These are phyloP conservation scores for Zygoascus biomembranicola DNA, from an alignment of 805 yeast species.

Conservation along the genomic window DNA sequence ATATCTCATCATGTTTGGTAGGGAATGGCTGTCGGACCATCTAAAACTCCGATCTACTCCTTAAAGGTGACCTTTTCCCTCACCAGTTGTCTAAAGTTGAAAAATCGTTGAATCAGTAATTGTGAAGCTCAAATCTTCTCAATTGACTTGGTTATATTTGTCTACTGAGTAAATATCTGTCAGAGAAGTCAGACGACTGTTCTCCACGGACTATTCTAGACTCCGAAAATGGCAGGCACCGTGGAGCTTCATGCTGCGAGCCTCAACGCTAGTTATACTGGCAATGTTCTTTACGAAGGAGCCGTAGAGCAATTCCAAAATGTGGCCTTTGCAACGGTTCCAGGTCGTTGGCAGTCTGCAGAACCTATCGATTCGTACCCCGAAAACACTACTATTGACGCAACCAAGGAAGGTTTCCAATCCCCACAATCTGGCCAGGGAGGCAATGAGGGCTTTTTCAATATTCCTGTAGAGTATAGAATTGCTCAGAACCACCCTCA, in stretches of 20 bases:
- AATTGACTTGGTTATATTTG: too few relatives aligned
- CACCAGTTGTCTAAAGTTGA: not conserved
- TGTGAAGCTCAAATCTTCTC: too few relatives aligned
- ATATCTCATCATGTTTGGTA: too few relatives aligned
- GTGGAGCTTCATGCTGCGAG: slow-evolving; percentile 23
- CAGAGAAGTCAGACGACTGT: too few relatives aligned
- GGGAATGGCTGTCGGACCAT: too few relatives aligned
- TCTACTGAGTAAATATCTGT: too few relatives aligned
- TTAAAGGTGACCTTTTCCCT: not conserved
- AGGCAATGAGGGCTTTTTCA: not conserved
- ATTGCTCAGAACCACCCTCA: not conserved
- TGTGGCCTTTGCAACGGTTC: slow-evolving; percentile 1
- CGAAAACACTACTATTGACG: not conserved
- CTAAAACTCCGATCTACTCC: too few relatives aligned
- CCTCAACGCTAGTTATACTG: slow-evolving; percentile 1
- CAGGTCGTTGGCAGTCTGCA: slow-evolving; percentile 1
- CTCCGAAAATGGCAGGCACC: not conserved
- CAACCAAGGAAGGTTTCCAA: not conserved
- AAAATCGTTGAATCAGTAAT: too few relatives aligned
- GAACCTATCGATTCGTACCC: not conserved
- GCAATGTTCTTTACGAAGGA: not conserved
- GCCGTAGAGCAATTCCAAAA: slow-evolving; percentile 2
- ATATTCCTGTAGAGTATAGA: not conserved
- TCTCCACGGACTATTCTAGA: too few relatives aligned
- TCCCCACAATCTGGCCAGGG: not conserved